These are phyloP conservation scores for Aegilops longissima DNA, from an alignment of 176 grass and related monocot genomes.

Conservation along the genomic window DNA sequence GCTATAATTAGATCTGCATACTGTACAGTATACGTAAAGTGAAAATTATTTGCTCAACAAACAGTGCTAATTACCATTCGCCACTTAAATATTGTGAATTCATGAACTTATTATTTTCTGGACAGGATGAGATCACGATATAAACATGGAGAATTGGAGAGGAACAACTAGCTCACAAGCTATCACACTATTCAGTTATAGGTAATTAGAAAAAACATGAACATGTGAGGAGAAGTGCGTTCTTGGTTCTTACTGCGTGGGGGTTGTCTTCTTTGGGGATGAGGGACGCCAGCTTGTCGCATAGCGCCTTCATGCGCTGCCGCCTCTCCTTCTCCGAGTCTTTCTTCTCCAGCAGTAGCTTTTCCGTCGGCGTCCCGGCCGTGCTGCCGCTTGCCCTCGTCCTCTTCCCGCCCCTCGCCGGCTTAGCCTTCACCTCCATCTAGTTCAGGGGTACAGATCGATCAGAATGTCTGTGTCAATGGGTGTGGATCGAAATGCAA, in stretches of 20 bases:
- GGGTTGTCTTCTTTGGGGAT: slow-evolving; percentile 42
- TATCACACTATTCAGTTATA: neutral
- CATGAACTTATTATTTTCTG: too few relatives aligned
- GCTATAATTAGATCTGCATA: neutral
- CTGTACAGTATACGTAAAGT: neutral
- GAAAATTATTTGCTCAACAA: neutral
- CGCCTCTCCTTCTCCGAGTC: slow-evolving; percentile 60
- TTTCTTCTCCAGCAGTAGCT: slow-evolving; percentile 44
- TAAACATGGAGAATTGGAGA: neutral
- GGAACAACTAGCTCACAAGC: neutral
- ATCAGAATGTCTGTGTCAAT: neutral
- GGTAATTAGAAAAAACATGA: too few relatives aligned
- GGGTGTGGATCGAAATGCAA: neutral
- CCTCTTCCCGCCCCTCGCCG: neutral
- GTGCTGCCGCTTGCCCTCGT: neutral
- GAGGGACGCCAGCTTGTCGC: slow-evolving; percentile 59
- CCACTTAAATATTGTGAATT: neutral
- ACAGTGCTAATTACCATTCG: neutral
- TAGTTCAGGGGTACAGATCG: neutral
- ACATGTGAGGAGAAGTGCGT: neutral
- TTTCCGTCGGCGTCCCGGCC: neutral
- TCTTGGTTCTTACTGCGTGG: neutral
- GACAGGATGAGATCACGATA: too few relatives aligned
- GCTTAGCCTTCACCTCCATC: neutral
- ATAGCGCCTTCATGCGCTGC: slow-evolving; percentile 62